Base-by-base conservation (phyloP, 306 rosid species). In the Vachellia pachyceras region DNA sequence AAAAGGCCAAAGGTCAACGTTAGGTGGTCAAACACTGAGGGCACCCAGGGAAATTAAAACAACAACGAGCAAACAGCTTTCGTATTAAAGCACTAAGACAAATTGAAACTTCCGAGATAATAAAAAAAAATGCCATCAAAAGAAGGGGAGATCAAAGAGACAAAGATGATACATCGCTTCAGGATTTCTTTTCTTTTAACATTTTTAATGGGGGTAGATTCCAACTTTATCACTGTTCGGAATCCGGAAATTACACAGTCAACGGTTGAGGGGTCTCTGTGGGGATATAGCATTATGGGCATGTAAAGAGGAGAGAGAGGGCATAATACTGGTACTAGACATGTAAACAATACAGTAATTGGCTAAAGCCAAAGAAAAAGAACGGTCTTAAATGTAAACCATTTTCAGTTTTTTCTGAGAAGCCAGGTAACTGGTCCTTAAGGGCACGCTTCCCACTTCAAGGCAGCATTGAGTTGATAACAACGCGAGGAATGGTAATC, bases 351-450 rank as follows among this genome's bases (percentile, higher is more conserved):
- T 77, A 73, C 68, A 79, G 37, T 46, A 45, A 84, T 70, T 75
- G 72, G 23, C 60, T 47, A 85, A 68, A 41, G 73, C 73, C 49
- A 44, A 83, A 77, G 90, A 72, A 84, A 76, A 77, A 73, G 78
- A 12, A 77, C 42, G 64, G 78, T 5, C 76, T 33, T 42, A 5
- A 33, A 50, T 75, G 64, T 39, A 76, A 80, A 77, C 78, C 44
- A 75, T 80, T 85, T 86, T 66, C 76, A 58, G 65, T 23, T 23
- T 58, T n/a, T 20, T 66, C 77, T 14, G 83, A 68, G 78, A 72
- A 86, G 78, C 91, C 89, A 83, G 88, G 74, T 15, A 70, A 83
- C 68, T 77, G 83, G 91, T 76, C 94, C 91, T 78, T 64, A 79
- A 72, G 83, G 80, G 69, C 47, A 76, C 78, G 61, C 73, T 54